A percentile compares a stretch with the other conserved stretches of the same genome.
Evolutionary conservation across 768 basidiomycete species (phyloP).

Genomic region (Clitopilus hobsonii): DNA sequence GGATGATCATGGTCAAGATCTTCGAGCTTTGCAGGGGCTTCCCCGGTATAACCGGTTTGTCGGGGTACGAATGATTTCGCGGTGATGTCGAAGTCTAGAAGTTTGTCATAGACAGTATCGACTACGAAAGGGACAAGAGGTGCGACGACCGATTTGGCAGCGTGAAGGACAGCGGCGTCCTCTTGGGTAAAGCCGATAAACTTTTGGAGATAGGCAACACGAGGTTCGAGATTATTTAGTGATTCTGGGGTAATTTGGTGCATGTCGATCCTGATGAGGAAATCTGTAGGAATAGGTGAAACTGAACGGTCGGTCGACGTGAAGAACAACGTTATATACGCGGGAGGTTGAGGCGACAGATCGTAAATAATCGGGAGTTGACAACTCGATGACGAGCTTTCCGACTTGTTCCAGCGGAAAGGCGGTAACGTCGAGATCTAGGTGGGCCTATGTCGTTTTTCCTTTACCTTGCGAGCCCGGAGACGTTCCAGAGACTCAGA

Average conservation of each 20-base stretch:
- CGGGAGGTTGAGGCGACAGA: background rate
- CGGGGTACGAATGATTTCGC: constrained; percentile 30
- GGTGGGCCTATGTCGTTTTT: background rate
- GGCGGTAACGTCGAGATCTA: background rate
- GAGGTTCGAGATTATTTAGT: constrained; percentile 26
- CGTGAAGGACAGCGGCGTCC: constrained; percentile 36
- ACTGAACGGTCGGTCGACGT: too few relatives aligned
- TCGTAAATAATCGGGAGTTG: background rate
- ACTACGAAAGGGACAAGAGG: constrained; percentile 39
- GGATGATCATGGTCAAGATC: constrained; percentile 38
- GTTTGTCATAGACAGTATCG: constrained; percentile 40
- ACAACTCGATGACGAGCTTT: background rate
- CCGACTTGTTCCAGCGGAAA: background rate
- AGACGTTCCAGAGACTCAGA: background rate
- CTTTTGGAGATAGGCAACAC: constrained; percentile 38
- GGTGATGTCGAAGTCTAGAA: constrained; percentile 42
- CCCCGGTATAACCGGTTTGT: constrained; percentile 36
- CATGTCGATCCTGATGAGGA: constrained; percentile 18
- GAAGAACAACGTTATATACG: background rate
- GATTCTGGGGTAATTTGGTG: constrained; percentile 18
- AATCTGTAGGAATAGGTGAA: background rate
- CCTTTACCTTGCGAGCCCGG: background rate
- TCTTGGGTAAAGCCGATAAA: constrained; percentile 39
- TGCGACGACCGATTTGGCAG: constrained; percentile 34
- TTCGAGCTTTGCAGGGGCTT: constrained; percentile 28